Evolutionary conservation across 306 rosid genomes (phyloP).

Genomic region (Cucumis sativus): Cucumber_9930_V3 NC_026658.2:1078001-1078500

Average conservation of each 20-base stretch:
- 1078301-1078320: neutral
- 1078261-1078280: neutral
- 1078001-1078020: neutral
- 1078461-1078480: too few species aligned
- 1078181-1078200: neutral
- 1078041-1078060: neutral
- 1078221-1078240: neutral
- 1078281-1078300: slow-evolving; percentile 1
- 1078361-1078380: too few species aligned
- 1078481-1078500: too few species aligned
- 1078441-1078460: too few species aligned
- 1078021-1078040: neutral
- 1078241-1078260: slow-evolving; percentile 7
- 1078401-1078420: too few species aligned
- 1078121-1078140: slow-evolving; percentile 3
- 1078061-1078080: neutral
- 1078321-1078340: neutral
- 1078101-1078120: slow-evolving; percentile 5
- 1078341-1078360: too few species aligned
- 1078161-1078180: too few species aligned
- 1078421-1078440: too few species aligned
- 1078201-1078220: neutral
- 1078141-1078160: neutral
- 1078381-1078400: too few species aligned
- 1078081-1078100: neutral